These are phyloP conservation scores for Amphirosellinia nigrospora DNA, from an alignment of 495 filamentous ascomycete species.

Conservation along the genomic window DNA sequence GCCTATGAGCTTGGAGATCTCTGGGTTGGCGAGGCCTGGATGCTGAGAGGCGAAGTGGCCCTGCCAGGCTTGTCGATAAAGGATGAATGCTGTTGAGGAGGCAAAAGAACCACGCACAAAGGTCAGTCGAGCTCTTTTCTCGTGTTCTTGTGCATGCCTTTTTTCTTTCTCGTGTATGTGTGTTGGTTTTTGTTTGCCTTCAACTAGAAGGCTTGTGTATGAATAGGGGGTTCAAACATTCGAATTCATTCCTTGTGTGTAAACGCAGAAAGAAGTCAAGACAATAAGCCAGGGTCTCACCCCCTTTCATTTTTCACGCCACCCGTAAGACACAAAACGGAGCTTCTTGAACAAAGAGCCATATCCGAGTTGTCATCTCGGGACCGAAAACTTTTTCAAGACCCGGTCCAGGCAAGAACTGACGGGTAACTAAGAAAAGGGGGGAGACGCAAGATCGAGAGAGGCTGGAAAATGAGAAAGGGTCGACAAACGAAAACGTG, in stretches of 20 bases:
- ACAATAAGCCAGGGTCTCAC: slow-evolving; percentile 35
- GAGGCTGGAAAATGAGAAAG: slow-evolving; percentile 19
- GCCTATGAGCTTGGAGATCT: slow-evolving; percentile 98
- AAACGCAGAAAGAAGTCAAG: slow-evolving; percentile 25
- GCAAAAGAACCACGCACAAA: slow-evolving; percentile 26
- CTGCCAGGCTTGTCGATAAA: slow-evolving; percentile 96
- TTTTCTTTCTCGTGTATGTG: not conserved
- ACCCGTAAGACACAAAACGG: slow-evolving; percentile 23
- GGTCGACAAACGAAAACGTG: slow-evolving; percentile 20
- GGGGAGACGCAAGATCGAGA: not conserved
- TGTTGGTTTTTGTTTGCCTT: slow-evolving; percentile 17
- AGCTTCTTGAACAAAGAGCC: slow-evolving; percentile 27
- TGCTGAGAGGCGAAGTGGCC: slow-evolving; percentile 77
- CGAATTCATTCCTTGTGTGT: slow-evolving; percentile 19
- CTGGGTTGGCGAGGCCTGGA: slow-evolving; percentile 91
- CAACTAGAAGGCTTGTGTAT: slow-evolving; percentile 13
- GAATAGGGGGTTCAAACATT: slow-evolving; percentile 20
- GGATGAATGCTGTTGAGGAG: slow-evolving; percentile 80
- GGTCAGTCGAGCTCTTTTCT: slow-evolving; percentile 28
- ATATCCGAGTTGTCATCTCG: slow-evolving; percentile 27
- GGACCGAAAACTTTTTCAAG: not conserved
- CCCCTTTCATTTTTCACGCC: slow-evolving; percentile 36
- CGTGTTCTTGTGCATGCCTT: not conserved
- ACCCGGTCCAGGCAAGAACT: not conserved
- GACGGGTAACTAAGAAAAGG: slow-evolving; percentile 13